These are phyloP conservation scores for Staphylotrichum tortipilum DNA, from an alignment of 495 filamentous ascomycete genomes.

Conservation along the genomic window DNA sequence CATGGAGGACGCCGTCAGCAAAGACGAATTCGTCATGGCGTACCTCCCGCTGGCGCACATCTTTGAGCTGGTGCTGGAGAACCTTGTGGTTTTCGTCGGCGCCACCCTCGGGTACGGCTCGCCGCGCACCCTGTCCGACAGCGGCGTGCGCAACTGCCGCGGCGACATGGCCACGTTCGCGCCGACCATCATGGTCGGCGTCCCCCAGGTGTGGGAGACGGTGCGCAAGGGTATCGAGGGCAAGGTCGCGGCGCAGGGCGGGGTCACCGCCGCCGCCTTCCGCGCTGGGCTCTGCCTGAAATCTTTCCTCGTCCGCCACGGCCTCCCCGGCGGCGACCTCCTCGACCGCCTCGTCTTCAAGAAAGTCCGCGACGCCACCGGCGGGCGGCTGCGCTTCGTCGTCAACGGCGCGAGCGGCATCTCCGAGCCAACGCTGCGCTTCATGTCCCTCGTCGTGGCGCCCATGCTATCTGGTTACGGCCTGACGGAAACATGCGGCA, in stretches of 20 bases:
- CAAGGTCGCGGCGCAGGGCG: slow-evolving; percentile 46
- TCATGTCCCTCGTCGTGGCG: slow-evolving; percentile 67
- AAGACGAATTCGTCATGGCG: slow-evolving; percentile 57
- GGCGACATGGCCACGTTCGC: slow-evolving; percentile 71
- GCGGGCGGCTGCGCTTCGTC: slow-evolving; percentile 61
- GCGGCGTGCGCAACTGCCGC: slow-evolving; percentile 36
- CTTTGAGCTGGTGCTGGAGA: slow-evolving; percentile 74
- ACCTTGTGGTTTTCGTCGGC: slow-evolving; percentile 63
- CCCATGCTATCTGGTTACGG: slow-evolving; percentile 80
- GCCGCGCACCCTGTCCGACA: slow-evolving; percentile 70
- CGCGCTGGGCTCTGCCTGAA: slow-evolving; percentile 39
- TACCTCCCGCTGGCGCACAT: slow-evolving; percentile 92
- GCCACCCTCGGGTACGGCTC: slow-evolving; percentile 77
- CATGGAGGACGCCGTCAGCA: slow-evolving; percentile 38
- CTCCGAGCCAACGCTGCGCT: slow-evolving; percentile 63
- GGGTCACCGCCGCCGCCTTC: slow-evolving; percentile 29
- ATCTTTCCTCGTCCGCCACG: slow-evolving; percentile 51
- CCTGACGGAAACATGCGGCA: slow-evolving; percentile 78
- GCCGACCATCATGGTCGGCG: slow-evolving; percentile 74
- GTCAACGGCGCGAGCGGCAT: slow-evolving; percentile 82
- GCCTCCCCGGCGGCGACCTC: slow-evolving; percentile 58
- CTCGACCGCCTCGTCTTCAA: slow-evolving; percentile 73
- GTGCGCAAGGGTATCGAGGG: slow-evolving; percentile 69
- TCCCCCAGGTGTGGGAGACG: slow-evolving; percentile 73
- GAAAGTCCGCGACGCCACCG: slow-evolving; percentile 64